These are phyloP conservation scores for Plenodomus lindquistii DNA, from an alignment of 2,329 filamentous ascomycete species.

Conservation along the genomic window DNA sequence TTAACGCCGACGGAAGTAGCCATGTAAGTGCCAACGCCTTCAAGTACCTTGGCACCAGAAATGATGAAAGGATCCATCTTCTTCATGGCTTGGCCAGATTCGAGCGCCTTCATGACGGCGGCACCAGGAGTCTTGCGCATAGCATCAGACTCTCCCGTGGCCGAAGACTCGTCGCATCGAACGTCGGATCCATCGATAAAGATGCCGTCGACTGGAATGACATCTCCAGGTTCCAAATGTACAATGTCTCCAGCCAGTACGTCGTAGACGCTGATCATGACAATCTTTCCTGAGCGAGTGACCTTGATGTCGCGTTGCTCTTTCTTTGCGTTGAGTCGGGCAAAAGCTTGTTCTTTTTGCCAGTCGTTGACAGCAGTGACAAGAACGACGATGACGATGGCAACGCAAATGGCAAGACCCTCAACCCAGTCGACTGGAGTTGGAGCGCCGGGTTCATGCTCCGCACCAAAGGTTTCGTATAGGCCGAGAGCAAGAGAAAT, in stretches of 20 bases:
- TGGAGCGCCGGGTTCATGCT: conserved; percentile 48
- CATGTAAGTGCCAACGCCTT: conserved; percentile 56
- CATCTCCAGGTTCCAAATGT: conserved; percentile 69
- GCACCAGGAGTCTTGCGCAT: conserved; percentile 67
- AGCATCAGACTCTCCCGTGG: conserved; percentile 72
- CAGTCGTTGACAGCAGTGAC: conserved; percentile 44
- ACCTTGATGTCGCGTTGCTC: conserved; percentile 42
- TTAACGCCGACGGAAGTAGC: conserved; percentile 60
- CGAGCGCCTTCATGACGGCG: conserved; percentile 61
- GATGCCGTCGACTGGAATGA: conserved; percentile 71
- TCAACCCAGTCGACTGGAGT: conserved; percentile 48
- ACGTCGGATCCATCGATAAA: conserved; percentile 67
- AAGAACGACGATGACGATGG: conserved; percentile 44
- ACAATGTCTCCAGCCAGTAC: conserved; percentile 71
- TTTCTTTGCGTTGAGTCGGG: conserved; percentile 41
- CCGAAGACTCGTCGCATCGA: conserved; percentile 73
- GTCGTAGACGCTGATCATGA: conserved; percentile 61
- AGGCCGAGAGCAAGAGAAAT: conserved; percentile 71
- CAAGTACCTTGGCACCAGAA: conserved; percentile 60
- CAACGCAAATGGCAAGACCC: conserved; percentile 43
- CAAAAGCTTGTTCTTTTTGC: conserved; percentile 44
- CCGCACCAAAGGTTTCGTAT: conserved; percentile 64
- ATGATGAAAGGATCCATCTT: conserved; percentile 68
- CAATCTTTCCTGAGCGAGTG: conserved; percentile 67
- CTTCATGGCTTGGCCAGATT: conserved; percentile 51